Evolutionary conservation across 1,284 basidiomycete genomes (phyloP).

Genomic region (Cryptococcus maquisensis): DNA sequence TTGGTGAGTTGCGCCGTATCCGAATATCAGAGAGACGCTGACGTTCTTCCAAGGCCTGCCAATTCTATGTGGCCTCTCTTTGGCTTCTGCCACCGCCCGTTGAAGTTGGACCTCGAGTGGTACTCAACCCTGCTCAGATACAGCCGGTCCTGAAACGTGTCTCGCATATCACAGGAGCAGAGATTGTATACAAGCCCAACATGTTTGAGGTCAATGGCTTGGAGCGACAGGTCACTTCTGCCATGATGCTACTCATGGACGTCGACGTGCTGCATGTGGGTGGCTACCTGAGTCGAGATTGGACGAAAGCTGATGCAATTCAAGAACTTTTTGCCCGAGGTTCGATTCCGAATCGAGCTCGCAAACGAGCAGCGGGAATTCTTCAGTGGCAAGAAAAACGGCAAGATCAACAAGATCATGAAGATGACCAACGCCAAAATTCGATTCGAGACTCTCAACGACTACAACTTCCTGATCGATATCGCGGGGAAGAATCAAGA

Average conservation of each 20-base stretch:
- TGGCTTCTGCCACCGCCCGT: constrained; percentile 93
- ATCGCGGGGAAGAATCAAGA: constrained; percentile 75
- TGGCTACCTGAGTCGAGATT: neutral
- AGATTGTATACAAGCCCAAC: constrained; percentile 95
- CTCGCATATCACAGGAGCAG: constrained; percentile 80
- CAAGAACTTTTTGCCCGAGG: constrained; percentile 90
- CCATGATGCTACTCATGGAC: constrained; percentile 81
- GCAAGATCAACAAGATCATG: constrained; percentile 98
- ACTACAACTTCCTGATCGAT: constrained; percentile 98
- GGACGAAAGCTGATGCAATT: neutral
- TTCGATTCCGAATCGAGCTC: constrained; percentile 96
- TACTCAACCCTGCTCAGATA: constrained; percentile 77
- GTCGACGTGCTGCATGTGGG: constrained; percentile 81
- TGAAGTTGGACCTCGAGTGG: constrained; percentile 74
- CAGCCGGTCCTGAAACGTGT: constrained; percentile 81
- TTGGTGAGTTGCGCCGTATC: constrained; percentile 58
- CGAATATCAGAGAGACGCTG: constrained; percentile 5
- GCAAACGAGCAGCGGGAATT: constrained; percentile 98
- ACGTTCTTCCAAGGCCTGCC: constrained; percentile 64
- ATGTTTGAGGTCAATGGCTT: constrained; percentile 97
- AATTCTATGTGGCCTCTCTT: constrained; percentile 92
- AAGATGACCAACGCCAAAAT: constrained; percentile 93
- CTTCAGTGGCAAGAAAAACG: constrained; percentile 96
- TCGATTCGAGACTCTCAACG: constrained; percentile 97
- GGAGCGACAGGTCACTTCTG: constrained; percentile 83